phyloP scores from a whole-genome alignment of 2,329 filamentous ascomycete genomes.

The Aphanoascus verrucosus region DNA sequence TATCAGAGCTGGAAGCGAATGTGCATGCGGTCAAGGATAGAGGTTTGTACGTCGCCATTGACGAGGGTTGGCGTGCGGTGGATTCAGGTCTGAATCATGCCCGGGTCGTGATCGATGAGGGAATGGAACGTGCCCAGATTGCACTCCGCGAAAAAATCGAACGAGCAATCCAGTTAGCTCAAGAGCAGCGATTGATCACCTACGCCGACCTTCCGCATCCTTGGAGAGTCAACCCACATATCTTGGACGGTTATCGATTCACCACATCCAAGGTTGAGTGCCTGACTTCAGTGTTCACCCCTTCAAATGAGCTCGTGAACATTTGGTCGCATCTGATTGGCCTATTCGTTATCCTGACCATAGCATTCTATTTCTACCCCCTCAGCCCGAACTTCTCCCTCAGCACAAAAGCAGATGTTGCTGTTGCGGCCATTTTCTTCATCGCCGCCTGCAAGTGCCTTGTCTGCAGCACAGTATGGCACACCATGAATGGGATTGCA shows the following conservation, averaged over 20 bases:
- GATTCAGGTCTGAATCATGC: constrained; percentile 68
- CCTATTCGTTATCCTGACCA: constrained; percentile 70
- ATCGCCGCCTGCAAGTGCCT: constrained; percentile 91
- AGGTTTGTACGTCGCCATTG: constrained; percentile 67
- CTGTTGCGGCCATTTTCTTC: constrained; percentile 91
- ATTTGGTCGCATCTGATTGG: constrained; percentile 95
- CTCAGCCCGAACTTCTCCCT: constrained; percentile 73
- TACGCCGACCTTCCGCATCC: constrained; percentile 86
- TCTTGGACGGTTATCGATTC: constrained; percentile 84
- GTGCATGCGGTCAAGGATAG: constrained; percentile 70
- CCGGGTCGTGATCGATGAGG: constrained; percentile 65
- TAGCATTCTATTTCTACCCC: constrained; percentile 95
- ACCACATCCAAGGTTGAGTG: constrained; percentile 84
- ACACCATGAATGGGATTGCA: constrained; percentile 96
- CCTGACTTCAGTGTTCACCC: constrained; percentile 66
- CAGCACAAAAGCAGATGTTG: constrained; percentile 76
- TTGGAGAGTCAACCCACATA: constrained; percentile 93
- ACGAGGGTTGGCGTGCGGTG: constrained; percentile 66
- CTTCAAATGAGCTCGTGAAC: constrained; percentile 92
- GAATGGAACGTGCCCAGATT: constrained; percentile 70
- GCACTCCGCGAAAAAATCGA: constrained; percentile 77
- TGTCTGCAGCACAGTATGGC: constrained; percentile 91
- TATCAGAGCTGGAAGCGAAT: constrained; percentile 73
- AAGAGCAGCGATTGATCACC: constrained; percentile 68
- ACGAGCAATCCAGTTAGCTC: constrained; percentile 60